Conservation (phyloP, 345 rosid species). For the Gossypium arboreum region DNA sequence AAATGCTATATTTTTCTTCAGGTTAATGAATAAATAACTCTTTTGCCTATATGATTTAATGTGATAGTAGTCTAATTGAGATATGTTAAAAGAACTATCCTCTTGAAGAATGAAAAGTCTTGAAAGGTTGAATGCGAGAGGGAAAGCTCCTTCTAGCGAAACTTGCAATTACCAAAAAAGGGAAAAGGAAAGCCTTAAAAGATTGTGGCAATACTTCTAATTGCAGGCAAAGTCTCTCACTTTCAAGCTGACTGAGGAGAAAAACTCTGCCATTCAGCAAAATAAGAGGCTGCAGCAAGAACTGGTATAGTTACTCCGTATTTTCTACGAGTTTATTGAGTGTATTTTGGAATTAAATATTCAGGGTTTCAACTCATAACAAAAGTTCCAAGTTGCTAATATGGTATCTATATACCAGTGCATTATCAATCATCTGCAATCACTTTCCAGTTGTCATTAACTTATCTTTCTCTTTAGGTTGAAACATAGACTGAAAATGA, state of each 20-base stretch:
- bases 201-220: not conserved
- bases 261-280: slow-evolving; percentile 48
- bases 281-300: slow-evolving; percentile 59
- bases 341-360: too few species aligned
- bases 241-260: slow-evolving; percentile 59
- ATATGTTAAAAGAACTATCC: not conserved
- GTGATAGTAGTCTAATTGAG: not conserved
- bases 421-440: not conserved
- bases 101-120: not conserved
- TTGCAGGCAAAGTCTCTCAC: slow-evolving; percentile 49
- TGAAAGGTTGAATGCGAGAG: not conserved
- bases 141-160: not conserved
- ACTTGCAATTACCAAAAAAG: not conserved
- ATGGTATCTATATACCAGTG: not conserved
- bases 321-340: too few species aligned
- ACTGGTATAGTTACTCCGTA: slow-evolving; percentile 38
- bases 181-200: not conserved
- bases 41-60: not conserved
- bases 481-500: not conserved
- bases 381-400: not conserved
- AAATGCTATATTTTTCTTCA: not conserved
- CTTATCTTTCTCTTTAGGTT: not conserved
- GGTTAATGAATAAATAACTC: not conserved
- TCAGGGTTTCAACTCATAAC: not conserved
- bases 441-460: not conserved